These are phyloP conservation scores for Eucalyptus tenuipes DNA, from an alignment of 345 rosid genomes.

Conservation along the genomic window DNA sequence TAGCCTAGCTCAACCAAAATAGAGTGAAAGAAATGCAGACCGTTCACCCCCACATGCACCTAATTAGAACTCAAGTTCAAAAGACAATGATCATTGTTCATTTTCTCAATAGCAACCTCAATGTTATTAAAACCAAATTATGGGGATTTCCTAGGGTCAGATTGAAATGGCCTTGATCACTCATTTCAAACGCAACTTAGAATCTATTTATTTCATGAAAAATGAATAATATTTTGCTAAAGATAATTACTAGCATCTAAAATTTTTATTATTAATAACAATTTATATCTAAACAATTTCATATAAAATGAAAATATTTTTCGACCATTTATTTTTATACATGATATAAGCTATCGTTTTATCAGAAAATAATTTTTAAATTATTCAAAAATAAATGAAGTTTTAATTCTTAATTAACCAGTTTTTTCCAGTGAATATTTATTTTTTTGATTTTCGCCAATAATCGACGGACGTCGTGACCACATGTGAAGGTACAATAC, in stretches of 20 bases:
- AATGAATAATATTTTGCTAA: no score
- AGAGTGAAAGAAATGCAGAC: not conserved
- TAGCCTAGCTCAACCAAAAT: not conserved
- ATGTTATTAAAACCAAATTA: not conserved
- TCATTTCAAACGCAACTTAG: not conserved
- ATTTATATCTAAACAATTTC: no score
- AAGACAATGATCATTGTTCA: not conserved
- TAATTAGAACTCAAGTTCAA: not conserved
- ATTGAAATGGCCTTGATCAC: not conserved
- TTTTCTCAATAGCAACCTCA: not conserved
- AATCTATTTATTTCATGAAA: not conserved
- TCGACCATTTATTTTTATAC: no score
- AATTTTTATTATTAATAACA: no score
- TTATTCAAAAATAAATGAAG: no score
- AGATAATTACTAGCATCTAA: not conserved
- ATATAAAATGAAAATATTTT: not conserved
- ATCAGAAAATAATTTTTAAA: no score
- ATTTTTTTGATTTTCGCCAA: not conserved
- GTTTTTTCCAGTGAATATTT: not conserved
- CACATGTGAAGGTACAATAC: not conserved
- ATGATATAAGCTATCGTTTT: not conserved
- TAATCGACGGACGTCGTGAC: not conserved
- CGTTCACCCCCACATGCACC: not conserved
- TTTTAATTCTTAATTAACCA: not conserved
- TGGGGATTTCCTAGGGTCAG: not conserved